These are phyloP conservation scores for Anisodus acutangulus DNA, from an alignment of 257 asterid species.

Conservation along the genomic window DNA sequence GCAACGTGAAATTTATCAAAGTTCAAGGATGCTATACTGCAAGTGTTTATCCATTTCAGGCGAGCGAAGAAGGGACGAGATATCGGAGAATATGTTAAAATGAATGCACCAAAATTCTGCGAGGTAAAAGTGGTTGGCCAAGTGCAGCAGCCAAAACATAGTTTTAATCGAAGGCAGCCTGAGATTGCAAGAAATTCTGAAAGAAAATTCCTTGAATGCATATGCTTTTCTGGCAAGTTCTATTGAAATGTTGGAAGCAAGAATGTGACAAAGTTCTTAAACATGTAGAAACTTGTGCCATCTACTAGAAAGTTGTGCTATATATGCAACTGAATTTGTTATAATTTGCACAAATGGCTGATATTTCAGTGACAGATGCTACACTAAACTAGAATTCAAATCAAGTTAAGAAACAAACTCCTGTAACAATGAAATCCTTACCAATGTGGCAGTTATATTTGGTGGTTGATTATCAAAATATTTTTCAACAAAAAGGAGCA, in stretches of 20 bases:
- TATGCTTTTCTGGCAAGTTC: constrained; percentile 59
- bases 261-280: neutral
- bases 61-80: no score
- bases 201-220: constrained; percentile 64
- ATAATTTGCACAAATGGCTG: neutral
- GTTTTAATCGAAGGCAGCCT: constrained; percentile 30
- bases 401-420: no score
- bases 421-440: no score
- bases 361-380: neutral
- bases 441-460: no score
- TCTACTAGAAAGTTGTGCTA: neutral
- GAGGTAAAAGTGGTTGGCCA: constrained; percentile 54
- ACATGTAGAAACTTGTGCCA: neutral
- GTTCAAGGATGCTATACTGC: no score
- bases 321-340: neutral
- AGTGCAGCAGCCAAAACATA: constrained; percentile 36
- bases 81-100: no score
- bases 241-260: constrained; percentile 32
- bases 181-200: constrained; percentile 32
- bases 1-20: no score
- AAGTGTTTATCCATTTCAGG: no score
- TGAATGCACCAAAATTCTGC: constrained; percentile 34
- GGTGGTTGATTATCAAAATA: no score
- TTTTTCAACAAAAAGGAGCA: no score
- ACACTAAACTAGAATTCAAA: no score